Base-by-base conservation (phyloP, 305 asterid species). In the Fraxinus dipetala region DNA sequence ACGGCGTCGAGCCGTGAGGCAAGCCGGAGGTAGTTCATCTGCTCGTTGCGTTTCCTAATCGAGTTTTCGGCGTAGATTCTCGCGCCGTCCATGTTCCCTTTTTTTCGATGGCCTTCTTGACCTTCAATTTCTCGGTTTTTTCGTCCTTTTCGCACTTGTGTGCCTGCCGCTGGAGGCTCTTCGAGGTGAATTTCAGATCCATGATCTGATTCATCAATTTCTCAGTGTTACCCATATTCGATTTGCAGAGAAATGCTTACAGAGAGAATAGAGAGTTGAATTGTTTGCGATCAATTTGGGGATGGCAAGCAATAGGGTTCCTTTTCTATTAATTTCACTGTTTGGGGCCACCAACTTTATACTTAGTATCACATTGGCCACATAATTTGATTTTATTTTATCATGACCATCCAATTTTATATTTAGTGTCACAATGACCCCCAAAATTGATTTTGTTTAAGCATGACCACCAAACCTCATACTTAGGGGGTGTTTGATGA, bases 31-130 rank as follows among this genome's bases (percentile, higher is more conserved):
- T 94, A 95, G 82, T 94, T 94, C 94, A 94, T 89, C 91, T 94
- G 97, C 88, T 95, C 97, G 90, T 48, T 94, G 77, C 97, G 94
- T 87, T 95, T 95, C 22, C 99, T 93, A 87, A 95, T 95, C 63
- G 99, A 88, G 83, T 95, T 95, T 91, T 95, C 97, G 80, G 98
- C 97, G 89, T 95, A 94, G 93, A 93, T 94, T 79, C 99, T 90
- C 0, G 94, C 97, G 67, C 99, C 98, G 84, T 94, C 99, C 97
- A 94, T 89, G 89, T 95, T 95, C 0, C 98, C 99, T 61, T 94
- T 95, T 94, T 95, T 89, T 95, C 98, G 88, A 93, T 95, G 26
- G 98, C 98, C 34, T 95, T 95, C 63, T 95, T 95, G 0, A 95
- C 94, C 93, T 95, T 95, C 81, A 95, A 83, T 63, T 95, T 95